Evolutionary conservation across 106 monocot species (phyloP).

Genomic region (Ottelia alismoides): DNA sequence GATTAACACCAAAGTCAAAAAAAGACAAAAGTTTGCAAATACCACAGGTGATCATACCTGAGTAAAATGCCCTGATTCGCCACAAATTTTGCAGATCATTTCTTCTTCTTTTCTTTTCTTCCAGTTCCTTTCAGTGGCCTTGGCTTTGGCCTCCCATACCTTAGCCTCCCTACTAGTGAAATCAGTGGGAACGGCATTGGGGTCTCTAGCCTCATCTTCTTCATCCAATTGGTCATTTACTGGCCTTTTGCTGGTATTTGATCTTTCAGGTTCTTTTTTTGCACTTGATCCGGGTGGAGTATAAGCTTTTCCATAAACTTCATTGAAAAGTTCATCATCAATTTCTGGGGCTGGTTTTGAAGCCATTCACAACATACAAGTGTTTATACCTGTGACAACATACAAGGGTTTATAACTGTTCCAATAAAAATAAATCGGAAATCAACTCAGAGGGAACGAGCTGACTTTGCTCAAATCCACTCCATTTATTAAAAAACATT

Average conservation of each 20-base stretch:
- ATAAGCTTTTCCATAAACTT: slow-evolving; percentile 93
- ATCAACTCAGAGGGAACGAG: too few relatives aligned
- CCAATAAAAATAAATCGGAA: too few relatives aligned
- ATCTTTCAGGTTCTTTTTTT: slow-evolving; percentile 14
- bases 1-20: too few relatives aligned
- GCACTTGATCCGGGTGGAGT: slow-evolving; percentile 41
- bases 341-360: slow-evolving; percentile 65
- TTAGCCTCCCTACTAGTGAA: slow-evolving; percentile 95
- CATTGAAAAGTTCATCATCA: slow-evolving; percentile 92
- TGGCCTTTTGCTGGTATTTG: slow-evolving; percentile 29
- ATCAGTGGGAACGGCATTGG: slow-evolving; percentile 95
- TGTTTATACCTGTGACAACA: too few relatives aligned
- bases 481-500: too few relatives aligned
- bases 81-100: slow-evolving; percentile 98
- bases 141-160: slow-evolving; percentile 97
- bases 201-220: slow-evolving; percentile 53
- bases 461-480: too few relatives aligned
- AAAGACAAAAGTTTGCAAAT: too few relatives aligned
- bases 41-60: too few relatives aligned
- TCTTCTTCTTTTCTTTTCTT: slow-evolving; percentile 96
- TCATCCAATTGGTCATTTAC: slow-evolving; percentile 33
- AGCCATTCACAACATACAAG: too few relatives aligned
- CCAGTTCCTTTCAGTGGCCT: slow-evolving; percentile 93
- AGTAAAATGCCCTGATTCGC: slow-evolving; percentile 90
- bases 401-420: too few relatives aligned